phyloP scores from a whole-genome alignment of 805 yeast species.

The Brettanomyces custersianus region DNA sequence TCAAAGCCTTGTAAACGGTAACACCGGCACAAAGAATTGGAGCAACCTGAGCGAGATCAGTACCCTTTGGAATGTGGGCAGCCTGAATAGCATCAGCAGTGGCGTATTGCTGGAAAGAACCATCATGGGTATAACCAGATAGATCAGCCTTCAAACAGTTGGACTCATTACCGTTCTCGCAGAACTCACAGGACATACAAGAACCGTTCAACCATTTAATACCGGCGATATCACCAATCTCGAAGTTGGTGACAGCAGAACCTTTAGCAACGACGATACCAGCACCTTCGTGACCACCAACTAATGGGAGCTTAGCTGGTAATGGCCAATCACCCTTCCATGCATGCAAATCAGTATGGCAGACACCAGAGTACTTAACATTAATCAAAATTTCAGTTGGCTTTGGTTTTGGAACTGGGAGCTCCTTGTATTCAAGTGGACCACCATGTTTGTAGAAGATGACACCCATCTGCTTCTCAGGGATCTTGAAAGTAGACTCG shows the following conservation, averaged over 20 bases:
- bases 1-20: conserved; percentile 45
- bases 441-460: conserved; percentile 61
- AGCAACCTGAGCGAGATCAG: conserved; percentile 38
- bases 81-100: conserved; percentile 47
- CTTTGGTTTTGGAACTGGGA: conserved; percentile 63
- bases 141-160: conserved; percentile 64
- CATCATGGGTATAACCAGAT: conserved; percentile 70
- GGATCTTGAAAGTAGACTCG: conserved; percentile 31
- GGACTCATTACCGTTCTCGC: conserved; percentile 49
- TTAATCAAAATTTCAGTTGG: conserved; percentile 56
- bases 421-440: conserved; percentile 55
- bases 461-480: conserved; percentile 62
- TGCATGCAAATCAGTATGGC: conserved; percentile 70
- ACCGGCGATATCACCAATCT: conserved; percentile 60
- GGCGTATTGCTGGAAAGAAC: conserved; percentile 45
- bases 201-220: conserved; percentile 64
- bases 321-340: conserved; percentile 70
- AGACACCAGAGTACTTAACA: conserved; percentile 66
- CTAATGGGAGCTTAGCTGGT: conserved; percentile 48
- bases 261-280: conserved; percentile 62
- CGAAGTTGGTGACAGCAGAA: conserved; percentile 47
- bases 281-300: conserved; percentile 72
- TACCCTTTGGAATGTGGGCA: conserved; percentile 35
- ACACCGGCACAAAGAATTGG: conserved; percentile 48
- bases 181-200: conserved; percentile 55